Conservation (phyloP, 139 green algal species). For the Closterium sp. region DNA sequence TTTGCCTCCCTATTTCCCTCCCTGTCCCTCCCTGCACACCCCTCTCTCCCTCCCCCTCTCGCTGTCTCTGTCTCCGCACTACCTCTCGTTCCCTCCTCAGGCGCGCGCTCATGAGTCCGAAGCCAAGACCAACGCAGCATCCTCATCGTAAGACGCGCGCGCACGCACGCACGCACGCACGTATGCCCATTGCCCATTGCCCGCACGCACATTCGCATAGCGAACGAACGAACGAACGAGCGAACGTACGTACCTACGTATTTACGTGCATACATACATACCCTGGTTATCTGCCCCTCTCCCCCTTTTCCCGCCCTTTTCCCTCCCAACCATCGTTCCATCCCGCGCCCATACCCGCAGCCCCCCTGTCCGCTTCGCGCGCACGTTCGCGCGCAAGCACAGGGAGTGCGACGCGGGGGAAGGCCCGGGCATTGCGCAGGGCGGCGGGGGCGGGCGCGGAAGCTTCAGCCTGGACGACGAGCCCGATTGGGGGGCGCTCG, state of each 20-base stretch:
- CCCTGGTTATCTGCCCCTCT: background rate
- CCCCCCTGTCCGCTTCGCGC: background rate
- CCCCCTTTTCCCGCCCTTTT: background rate
- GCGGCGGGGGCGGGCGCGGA: no score
- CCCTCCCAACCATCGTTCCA: background rate
- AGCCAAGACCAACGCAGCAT: background rate
- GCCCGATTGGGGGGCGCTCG: background rate
- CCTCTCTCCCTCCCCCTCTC: background rate
- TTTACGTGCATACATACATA: background rate
- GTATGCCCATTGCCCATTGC: background rate
- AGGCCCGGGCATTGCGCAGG: background rate
- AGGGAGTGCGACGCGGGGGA: background rate
- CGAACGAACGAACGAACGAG: no score
- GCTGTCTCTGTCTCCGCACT: background rate
- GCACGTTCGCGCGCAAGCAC: background rate
- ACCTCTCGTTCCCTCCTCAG: no score
- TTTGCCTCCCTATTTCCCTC: no score
- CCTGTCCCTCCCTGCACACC: no score
- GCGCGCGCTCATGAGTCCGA: background rate
- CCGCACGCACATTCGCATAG: no score
- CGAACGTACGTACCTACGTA: no score
- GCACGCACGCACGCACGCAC: background rate
- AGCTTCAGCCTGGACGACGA: background rate
- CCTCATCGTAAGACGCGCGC: background rate
- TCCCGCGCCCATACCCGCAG: background rate